Percentiles rank a stretch among this genome's conserved stretches.
Conservation (phyloP, 352 stramenopile genomes). For the Blastocystis sp. region DNA sequence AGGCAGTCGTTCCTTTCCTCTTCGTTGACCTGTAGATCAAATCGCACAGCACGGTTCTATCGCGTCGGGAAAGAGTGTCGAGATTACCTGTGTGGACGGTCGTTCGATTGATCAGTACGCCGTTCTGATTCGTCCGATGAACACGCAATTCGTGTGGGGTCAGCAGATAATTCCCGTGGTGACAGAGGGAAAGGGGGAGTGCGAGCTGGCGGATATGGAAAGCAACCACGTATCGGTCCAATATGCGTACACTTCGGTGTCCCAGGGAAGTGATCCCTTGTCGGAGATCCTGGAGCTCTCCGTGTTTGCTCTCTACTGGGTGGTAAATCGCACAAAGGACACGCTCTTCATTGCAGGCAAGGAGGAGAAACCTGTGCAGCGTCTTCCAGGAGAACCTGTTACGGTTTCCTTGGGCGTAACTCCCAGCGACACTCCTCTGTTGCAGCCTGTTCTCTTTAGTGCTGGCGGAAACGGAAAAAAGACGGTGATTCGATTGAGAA, state of each 20-base stretch:
- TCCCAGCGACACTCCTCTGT: not conserved
- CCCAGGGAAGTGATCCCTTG: not conserved
- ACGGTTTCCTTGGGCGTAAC: not conserved
- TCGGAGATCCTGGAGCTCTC: not conserved
- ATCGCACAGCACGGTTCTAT: not conserved
- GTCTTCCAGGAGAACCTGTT: not conserved
- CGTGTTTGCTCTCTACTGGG: not conserved
- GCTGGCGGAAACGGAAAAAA: conserved; percentile 10
- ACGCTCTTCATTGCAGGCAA: not conserved
- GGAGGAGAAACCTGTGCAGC: not conserved
- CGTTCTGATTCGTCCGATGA: not conserved
- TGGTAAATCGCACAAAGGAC: not conserved
- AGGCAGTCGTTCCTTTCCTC: no score
- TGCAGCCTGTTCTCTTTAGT: not conserved
- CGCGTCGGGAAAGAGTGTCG: not conserved
- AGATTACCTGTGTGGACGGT: not conserved
- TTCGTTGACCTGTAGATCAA: not conserved
- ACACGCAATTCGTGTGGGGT: conserved; percentile 14
- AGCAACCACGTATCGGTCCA: not conserved
- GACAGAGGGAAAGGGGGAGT: not conserved
- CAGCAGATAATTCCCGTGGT: not conserved
- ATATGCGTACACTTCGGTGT: not conserved
- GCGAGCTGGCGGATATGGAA: not conserved
- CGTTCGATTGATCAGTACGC: not conserved
- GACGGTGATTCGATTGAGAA: not conserved